Evolutionary conservation across 768 basidiomycete species (phyloP).

Genomic region (Melanogaster broomeanus): DNA sequence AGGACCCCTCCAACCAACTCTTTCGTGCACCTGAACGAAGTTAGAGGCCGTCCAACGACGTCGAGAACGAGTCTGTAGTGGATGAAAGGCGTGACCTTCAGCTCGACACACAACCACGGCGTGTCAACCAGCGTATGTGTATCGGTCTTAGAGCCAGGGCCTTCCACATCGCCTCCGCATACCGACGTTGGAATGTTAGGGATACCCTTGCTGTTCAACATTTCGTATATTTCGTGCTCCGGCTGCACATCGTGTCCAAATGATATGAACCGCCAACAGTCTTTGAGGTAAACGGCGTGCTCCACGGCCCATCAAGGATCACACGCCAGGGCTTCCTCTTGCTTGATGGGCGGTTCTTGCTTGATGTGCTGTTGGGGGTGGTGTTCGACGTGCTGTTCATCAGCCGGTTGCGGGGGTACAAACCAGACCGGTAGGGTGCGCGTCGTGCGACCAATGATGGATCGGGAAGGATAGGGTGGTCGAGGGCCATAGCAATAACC

Average conservation of each 20-base stretch:
- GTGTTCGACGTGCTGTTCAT: not conserved
- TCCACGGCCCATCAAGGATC: not conserved
- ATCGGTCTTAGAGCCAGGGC: constrained; percentile 1
- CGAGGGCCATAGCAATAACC: no score
- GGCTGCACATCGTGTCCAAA: not conserved
- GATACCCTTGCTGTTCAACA: not conserved
- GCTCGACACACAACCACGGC: not conserved
- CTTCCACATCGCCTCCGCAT: not conserved
- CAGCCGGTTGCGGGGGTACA: constrained; percentile 2
- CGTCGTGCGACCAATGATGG: no score
- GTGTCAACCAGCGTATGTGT: constrained; percentile 3
- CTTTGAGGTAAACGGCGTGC: not conserved
- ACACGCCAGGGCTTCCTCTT: not conserved
- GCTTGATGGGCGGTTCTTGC: not conserved
- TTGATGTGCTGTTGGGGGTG: not conserved
- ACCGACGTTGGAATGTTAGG: not conserved
- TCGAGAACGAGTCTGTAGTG: constrained; percentile 4
- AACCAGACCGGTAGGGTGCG: no score
- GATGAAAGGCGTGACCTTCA: not conserved
- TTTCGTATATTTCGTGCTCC: not conserved
- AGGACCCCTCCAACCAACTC: not conserved
- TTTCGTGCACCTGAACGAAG: not conserved
- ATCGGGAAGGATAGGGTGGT: no score
- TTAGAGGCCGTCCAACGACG: not conserved
- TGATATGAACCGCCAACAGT: not conserved